Conservation (phyloP, 768 basidiomycete species). For the Tylopilus cervinicoccineus region DNA sequence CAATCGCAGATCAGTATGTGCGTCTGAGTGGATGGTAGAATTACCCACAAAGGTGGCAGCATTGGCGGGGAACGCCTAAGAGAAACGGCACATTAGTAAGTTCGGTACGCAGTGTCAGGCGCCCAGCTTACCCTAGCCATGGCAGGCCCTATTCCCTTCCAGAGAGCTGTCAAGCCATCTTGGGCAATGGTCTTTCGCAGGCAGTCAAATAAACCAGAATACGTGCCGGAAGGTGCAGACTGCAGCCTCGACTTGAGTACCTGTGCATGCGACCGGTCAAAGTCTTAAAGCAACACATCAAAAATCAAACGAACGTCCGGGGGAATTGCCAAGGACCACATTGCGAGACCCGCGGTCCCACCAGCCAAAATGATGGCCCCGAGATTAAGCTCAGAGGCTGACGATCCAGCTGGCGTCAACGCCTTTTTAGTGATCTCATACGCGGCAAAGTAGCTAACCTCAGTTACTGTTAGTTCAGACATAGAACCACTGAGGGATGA, state of each 20-base stretch:
- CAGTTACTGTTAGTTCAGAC: constrained; percentile 5
- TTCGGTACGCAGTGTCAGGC: background rate
- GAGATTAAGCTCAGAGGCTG: constrained; percentile 78
- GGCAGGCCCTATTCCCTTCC: constrained; percentile 97
- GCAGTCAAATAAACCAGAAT: constrained; percentile 91
- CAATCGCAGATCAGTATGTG: background rate
- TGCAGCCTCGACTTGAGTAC: constrained; percentile 95
- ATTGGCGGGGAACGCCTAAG: constrained; percentile 93
- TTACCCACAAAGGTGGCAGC: constrained; percentile 85
- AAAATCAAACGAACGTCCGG: constrained; percentile 68
- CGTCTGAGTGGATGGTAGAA: background rate
- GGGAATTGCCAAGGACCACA: constrained; percentile 98
- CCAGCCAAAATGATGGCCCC: constrained; percentile 88
- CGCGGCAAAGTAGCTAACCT: constrained; percentile 85
- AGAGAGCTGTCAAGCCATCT: constrained; percentile 84
- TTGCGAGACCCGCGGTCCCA: constrained; percentile 91
- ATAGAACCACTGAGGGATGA: background rate
- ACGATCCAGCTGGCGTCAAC: constrained; percentile 75
- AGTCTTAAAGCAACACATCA: background rate
- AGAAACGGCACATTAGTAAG: constrained; percentile 1
- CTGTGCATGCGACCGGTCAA: constrained; percentile 41
- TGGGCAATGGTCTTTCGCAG: constrained; percentile 84
- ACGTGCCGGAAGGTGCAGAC: constrained; percentile 96
- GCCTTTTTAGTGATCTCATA: constrained; percentile 92
- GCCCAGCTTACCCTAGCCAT: constrained; percentile 73